Base-by-base conservation (phyloP, 2,329 filamentous ascomycete genomes). In the Furcasterigmium sp. region DNA sequence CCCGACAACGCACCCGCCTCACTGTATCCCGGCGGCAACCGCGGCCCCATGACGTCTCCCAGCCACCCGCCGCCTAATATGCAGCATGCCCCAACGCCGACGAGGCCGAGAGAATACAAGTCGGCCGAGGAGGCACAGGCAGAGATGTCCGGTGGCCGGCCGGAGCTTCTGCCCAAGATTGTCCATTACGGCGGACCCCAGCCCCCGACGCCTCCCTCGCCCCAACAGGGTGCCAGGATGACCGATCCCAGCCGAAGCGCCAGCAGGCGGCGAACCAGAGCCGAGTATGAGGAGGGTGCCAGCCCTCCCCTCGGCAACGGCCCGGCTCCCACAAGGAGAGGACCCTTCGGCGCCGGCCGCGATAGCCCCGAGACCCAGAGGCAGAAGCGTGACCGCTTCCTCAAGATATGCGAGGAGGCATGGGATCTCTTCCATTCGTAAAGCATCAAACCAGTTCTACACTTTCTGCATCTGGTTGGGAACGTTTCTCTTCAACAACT, bases 391-490 rank as follows among this genome's bases (percentile, higher is more conserved):
- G 90, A 95, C 35, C 89, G 95, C 62, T 98, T 98, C 59, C 71
- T 98, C 51, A 73, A 78, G 44, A 70, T 97, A 39, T 96, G 91
- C 61, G 82, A 88, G 53, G 76, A 88, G 57, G 93, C 93, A 8
- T 98, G 93, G 93, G 93, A 98, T 68, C 67, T 98, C 21, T 95
- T 97, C 66, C 93, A 97, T 70, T 95, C 90, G 49, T 96, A 69
- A 79, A 26, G 23, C 23, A 26, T 26, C n/a, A n/a, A n/a, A n/a
- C n/a, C n/a, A n/a, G n/a, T n/a, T n/a, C n/a, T n/a, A 49, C 37
- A 36, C 20, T 29, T 15, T 32, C 13, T 32, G 8, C 10, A 11
- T 32, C 9, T 32, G 14, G 17, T 15, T 32, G 14, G n/a, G 29
- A 32, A 7, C 29, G 29, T 32, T 11, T 32, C 10, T n/a, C 10